phyloP scores from a whole-genome alignment of 2,329 filamentous ascomycete genomes.

The Diaporthe humulicola region DNA sequence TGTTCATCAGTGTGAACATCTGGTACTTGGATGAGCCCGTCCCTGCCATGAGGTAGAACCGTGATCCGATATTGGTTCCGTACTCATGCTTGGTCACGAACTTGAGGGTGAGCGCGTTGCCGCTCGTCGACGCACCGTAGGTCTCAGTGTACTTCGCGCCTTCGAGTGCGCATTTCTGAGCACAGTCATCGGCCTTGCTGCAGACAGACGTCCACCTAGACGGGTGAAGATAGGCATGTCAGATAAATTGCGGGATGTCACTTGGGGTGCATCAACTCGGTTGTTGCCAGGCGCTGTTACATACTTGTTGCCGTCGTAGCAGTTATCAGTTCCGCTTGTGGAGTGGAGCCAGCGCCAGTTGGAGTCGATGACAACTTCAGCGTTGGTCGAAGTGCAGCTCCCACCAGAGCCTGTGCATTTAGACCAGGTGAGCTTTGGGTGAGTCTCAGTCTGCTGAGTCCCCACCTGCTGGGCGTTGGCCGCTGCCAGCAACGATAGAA shows the following conservation, averaged over 20 bases:
- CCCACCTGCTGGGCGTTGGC: conserved; percentile 56
- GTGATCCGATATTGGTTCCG: conserved; percentile 53
- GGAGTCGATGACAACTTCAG: conserved; percentile 60
- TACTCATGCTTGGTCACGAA: conserved; percentile 61
- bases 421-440: conserved; percentile 59
- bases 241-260: conserved; percentile 45
- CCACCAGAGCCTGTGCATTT: conserved; percentile 56
- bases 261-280: conserved; percentile 48
- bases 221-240: conserved; percentile 37
- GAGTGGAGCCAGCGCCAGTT: conserved; percentile 65
- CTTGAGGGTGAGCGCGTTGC: conserved; percentile 59
- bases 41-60: conserved; percentile 68
- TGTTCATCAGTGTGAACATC: conserved; percentile 49
- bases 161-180: conserved; percentile 55
- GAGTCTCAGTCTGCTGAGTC: conserved; percentile 52
- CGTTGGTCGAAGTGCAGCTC: conserved; percentile 56
- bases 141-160: conserved; percentile 57
- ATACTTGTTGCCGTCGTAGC: conserved; percentile 55
- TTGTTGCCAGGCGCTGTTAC: conserved; percentile 57
- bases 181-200: conserved; percentile 55
- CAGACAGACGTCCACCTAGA: conserved; percentile 62
- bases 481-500: conserved; percentile 48
- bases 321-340: conserved; percentile 53
- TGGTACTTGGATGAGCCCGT: conserved; percentile 62
- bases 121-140: conserved; percentile 59